Base-by-base conservation (phyloP, 176 grass and related monocot genomes). In the Leersia perrieri region DNA sequence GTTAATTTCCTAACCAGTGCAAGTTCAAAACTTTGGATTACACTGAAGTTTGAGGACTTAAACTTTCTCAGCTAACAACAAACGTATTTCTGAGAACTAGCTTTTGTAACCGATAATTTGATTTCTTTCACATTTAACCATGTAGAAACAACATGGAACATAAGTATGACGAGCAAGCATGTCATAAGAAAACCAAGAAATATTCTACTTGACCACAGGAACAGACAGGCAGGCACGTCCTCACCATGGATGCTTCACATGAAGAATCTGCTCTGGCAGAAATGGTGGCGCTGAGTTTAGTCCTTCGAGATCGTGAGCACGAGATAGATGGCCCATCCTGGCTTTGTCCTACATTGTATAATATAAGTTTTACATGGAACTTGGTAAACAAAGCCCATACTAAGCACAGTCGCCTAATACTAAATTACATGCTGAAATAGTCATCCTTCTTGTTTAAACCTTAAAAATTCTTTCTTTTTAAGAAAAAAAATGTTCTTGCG, bases 181-280 rank as follows among this genome's bases (percentile, higher is more conserved):
- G 16, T 11, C 40, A 72, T 27, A 51, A 33, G 26, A 14, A 51
- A 64, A 68, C 1, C 23, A 30, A 65, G 1, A 73, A 47, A 76
- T 11, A 23, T 68, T 68, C 45, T n/a, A 40, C 72, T 76, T 57
- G 25, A 60, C 11, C 63, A 70, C 33, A 81, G 28, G 1, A 63
- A 55, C 9, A 33, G 32, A 30, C 26, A 72, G 3, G 11, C 0
- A 40, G 13, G 66, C 27, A 5, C n/a, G 9, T 58, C 57, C 53
- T 66, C 82, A 86, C 78, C 78, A 39, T 81, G n/a, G 85, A 81
- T 69, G 78, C 77, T 33, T 11, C 72, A 3, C 44, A 75, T 58
- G 47, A 16, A 11, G 47, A 16, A 11, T 36, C 42, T 9, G 80
- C 70, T 58, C 69, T 89, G n/a, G 66, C 66, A 23, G 44, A 73